Evolutionary conservation across 2,329 filamentous ascomycete genomes (phyloP).

Genomic region (Albophoma yamanashiensis): DNA sequence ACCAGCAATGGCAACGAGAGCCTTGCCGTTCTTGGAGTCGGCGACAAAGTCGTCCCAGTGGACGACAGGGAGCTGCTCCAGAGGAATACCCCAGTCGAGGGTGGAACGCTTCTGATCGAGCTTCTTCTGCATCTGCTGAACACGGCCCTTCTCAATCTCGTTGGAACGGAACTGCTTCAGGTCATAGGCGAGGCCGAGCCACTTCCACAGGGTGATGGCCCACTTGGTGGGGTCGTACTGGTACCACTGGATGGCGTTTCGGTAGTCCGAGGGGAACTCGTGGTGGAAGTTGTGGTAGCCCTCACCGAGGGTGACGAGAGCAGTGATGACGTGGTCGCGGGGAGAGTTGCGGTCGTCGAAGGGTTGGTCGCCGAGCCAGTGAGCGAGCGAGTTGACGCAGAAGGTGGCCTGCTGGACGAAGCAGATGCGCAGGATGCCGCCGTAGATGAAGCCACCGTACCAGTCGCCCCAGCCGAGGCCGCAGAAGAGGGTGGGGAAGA

Average conservation of each 20-base stretch:
- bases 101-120: slow-evolving; percentile 74
- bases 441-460: slow-evolving; percentile 74
- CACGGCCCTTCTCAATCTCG: slow-evolving; percentile 84
- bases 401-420: slow-evolving; percentile 89
- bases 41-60: slow-evolving; percentile 80
- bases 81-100: slow-evolving; percentile 78
- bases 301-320: slow-evolving; percentile 74
- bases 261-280: slow-evolving; percentile 89
- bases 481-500: slow-evolving; percentile 65
- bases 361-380: slow-evolving; percentile 86
- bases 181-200: slow-evolving; percentile 72
- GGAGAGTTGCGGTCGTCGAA: slow-evolving; percentile 90
- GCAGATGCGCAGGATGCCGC: slow-evolving; percentile 76
- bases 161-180: slow-evolving; percentile 87
- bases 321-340: slow-evolving; percentile 78
- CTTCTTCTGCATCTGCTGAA: slow-evolving; percentile 88
- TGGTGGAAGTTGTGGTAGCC: slow-evolving; percentile 96
- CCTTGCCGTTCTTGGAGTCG: slow-evolving; percentile 65
- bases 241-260: slow-evolving; percentile 83
- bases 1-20: slow-evolving; percentile 67
- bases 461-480: slow-evolving; percentile 75
- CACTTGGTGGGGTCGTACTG: slow-evolving; percentile 91
- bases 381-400: slow-evolving; percentile 83
- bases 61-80: slow-evolving; percentile 77
- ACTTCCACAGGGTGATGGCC: slow-evolving; percentile 77